Percentiles rank a stretch among this genome's conserved stretches.
phyloP scores from a whole-genome alignment of 169 alveolate genomes.

The Plasmodium relictum region DNA sequence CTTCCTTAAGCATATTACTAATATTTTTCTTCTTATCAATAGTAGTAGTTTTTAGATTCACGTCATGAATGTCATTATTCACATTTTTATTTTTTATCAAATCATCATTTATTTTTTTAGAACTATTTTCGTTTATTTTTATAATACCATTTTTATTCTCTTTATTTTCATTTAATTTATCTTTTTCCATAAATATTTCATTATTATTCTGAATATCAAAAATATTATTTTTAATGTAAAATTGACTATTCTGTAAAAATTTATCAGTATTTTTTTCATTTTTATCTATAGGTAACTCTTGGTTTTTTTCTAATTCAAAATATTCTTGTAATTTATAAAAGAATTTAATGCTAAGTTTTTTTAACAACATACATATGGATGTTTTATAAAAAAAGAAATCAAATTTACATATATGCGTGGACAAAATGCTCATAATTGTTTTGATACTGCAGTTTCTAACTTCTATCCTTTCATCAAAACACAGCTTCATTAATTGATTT shows the following conservation, averaged over 20 bases:
- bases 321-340: conserved; percentile 34
- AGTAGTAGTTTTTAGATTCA: no score
- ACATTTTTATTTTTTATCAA: neutral
- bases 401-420: conserved; percentile 60
- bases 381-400: conserved; percentile 74
- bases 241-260: neutral
- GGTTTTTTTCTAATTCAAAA: conserved; percentile 38
- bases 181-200: neutral
- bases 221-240: neutral
- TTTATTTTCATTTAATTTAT: neutral
- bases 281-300: neutral
- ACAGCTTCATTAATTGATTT: conserved; percentile 62
- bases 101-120: neutral
- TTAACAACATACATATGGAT: conserved; percentile 64
- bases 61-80: no score
- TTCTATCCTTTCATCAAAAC: conserved; percentile 77
- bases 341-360: conserved; percentile 30
- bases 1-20: conserved; percentile 3
- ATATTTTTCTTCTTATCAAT: no score
- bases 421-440: conserved; percentile 73
- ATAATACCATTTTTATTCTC: neutral
- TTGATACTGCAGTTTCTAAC: conserved; percentile 75
- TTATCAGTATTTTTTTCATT: neutral
- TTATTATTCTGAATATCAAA: neutral
- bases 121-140: neutral